A percentile compares a stretch with the other conserved stretches of the same genome.
Evolutionary conservation across 1,139 yeast species (phyloP).

Genomic region (Pichia sp.): DNA sequence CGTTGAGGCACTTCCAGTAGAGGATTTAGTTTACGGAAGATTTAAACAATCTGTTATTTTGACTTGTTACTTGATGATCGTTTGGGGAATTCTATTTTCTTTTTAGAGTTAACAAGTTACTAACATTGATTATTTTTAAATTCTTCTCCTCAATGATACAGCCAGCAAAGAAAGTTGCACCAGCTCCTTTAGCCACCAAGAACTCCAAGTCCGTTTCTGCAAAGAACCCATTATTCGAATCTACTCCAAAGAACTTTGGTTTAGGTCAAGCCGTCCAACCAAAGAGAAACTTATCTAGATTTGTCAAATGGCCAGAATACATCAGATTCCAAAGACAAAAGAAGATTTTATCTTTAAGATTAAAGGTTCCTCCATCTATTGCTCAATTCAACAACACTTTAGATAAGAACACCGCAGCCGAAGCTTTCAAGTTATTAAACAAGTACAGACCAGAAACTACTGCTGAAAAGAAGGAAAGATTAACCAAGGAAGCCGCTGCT

Average conservation of each 20-base stretch:
- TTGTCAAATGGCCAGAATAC: slow-evolving; percentile 98
- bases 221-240: slow-evolving; percentile 67
- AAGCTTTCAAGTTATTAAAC: slow-evolving; percentile 94
- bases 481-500: slow-evolving; percentile 98
- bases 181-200: slow-evolving; percentile 65
- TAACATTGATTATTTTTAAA: slow-evolving; percentile 17
- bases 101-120: slow-evolving; percentile 24
- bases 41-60: slow-evolving; percentile 6
- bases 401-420: slow-evolving; percentile 98
- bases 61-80: slow-evolving; percentile 22
- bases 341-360: slow-evolving; percentile 91
- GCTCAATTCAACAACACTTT: slow-evolving; percentile 93
- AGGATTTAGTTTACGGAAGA: slow-evolving; percentile 21
- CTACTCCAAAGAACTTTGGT: slow-evolving; percentile 93
- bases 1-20: slow-evolving; percentile 12
- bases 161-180: slow-evolving; percentile 92
- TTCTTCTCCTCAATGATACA: slow-evolving; percentile 66
- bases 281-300: slow-evolving; percentile 93
- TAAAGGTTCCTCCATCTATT: slow-evolving; percentile 98
- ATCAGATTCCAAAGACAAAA: slow-evolving; percentile 97
- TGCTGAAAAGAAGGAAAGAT: slow-evolving; percentile 98
- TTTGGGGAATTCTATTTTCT: slow-evolving; percentile 1
- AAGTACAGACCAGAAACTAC: slow-evolving; percentile 98
- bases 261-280: slow-evolving; percentile 96
- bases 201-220: slow-evolving; percentile 30